These are phyloP conservation scores for Fusarium nurragi DNA, from an alignment of 2,329 filamentous ascomycete genomes.

Conservation along the genomic window DNA sequence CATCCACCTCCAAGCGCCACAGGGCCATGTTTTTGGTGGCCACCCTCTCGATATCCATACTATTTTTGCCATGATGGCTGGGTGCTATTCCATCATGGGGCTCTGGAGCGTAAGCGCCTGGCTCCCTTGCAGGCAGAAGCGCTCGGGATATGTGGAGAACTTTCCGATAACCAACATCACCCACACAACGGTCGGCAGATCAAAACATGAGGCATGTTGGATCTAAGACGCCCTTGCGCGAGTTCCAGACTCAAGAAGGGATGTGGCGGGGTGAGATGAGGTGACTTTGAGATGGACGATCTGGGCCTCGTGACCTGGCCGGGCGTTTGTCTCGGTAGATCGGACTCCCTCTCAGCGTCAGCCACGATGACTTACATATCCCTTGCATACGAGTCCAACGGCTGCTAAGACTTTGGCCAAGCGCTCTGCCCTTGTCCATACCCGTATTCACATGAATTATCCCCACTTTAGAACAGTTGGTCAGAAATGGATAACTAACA, in stretches of 20 bases:
- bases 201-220: conserved; percentile 26
- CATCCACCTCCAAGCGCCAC: conserved; percentile 29
- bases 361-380: conserved; percentile 35
- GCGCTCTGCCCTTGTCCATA: conserved; percentile 30
- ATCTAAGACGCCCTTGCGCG: conserved; percentile 27
- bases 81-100: conserved; percentile 32
- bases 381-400: conserved; percentile 38
- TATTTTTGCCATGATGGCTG: conserved; percentile 39
- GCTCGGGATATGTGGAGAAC: conserved; percentile 37
- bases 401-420: conserved; percentile 15
- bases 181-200: conserved; percentile 29
- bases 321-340: conserved; percentile 34
- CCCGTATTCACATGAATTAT: conserved; percentile 12
- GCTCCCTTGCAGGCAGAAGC: conserved; percentile 40
- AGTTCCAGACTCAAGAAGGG: conserved; percentile 20
- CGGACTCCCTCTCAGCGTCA: conserved; percentile 24
- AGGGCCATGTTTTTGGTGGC: conserved; percentile 11
- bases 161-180: conserved; percentile 30
- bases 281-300: conserved; percentile 25
- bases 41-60: conserved; percentile 24
- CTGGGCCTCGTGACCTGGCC: conserved; percentile 29
- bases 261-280: conserved; percentile 15
- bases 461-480: conserved; percentile 25
- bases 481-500: conserved; percentile 35
- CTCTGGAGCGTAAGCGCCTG: conserved; percentile 42